phyloP scores from a whole-genome alignment of 139 green algal species.

The Micractinium sp. region DNA sequence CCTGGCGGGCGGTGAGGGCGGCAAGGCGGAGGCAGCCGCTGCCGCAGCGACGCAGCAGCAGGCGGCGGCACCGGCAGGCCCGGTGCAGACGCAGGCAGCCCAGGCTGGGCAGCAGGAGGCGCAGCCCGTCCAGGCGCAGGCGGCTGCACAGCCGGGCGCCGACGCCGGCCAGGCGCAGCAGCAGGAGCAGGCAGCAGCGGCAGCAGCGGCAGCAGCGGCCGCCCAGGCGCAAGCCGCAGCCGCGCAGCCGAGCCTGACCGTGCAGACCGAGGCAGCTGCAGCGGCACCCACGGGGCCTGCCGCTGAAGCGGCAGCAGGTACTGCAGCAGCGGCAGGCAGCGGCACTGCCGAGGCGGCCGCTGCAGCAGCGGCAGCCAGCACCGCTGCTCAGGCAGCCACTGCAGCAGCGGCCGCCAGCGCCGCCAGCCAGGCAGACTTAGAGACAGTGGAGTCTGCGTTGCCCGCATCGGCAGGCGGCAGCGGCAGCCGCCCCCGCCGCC shows the following conservation, averaged over 20 bases:
- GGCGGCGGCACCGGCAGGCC: background rate
- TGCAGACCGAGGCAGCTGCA: background rate
- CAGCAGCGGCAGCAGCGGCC: background rate
- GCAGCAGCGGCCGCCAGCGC: background rate
- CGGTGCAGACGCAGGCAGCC: background rate
- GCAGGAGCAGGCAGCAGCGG: background rate
- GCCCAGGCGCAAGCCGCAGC: background rate
- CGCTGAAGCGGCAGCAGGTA: background rate
- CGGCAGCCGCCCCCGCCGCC: background rate
- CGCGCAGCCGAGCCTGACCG: background rate
- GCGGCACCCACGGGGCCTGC: background rate
- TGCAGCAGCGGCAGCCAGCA: background rate
- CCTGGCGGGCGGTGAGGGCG: background rate
- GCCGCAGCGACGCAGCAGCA: background rate
- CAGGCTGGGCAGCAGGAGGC: background rate
- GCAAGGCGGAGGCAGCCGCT: background rate
- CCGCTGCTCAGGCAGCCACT: background rate
- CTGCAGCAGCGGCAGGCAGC: background rate
- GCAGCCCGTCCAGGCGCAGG: background rate
- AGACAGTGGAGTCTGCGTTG: too few species aligned
- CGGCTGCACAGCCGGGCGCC: background rate
- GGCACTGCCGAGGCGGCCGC: background rate
- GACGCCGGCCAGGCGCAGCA: background rate
- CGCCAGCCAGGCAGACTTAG: too few species aligned
- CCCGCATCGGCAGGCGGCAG: too few species aligned